Evolutionary conservation across 2,329 filamentous ascomycete genomes (phyloP).

Genomic region (Alternaria rosae): DNA sequence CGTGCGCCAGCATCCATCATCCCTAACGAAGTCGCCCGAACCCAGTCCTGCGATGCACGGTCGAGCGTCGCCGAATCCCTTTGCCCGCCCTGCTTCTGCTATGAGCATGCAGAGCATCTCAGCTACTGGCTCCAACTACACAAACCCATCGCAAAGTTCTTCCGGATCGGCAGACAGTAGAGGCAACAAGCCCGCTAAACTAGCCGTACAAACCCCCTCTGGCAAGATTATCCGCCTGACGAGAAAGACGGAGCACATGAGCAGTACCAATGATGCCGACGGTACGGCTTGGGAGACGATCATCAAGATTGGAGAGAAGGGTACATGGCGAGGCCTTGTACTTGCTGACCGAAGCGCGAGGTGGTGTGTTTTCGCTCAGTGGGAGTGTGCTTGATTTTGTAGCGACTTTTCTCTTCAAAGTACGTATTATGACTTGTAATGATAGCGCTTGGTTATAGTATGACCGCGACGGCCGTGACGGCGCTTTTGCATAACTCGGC

Average conservation of each 20-base stretch:
- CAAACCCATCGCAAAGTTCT: constrained; percentile 64
- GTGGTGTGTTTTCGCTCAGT: constrained; percentile 94
- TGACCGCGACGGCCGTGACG: constrained; percentile 7
- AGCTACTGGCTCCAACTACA: constrained; percentile 60
- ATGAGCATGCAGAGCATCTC: constrained; percentile 68
- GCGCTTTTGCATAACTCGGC: constrained; percentile 15
- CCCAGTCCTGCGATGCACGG: constrained; percentile 50
- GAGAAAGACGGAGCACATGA: constrained; percentile 75
- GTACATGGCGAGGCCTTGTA: constrained; percentile 81
- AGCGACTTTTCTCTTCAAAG: neutral
- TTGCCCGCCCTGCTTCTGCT: constrained; percentile 63
- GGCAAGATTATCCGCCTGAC: constrained; percentile 93
- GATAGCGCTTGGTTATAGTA: constrained; percentile 19
- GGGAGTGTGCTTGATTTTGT: constrained; percentile 57
- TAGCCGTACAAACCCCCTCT: constrained; percentile 91
- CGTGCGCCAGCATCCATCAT: constrained; percentile 88
- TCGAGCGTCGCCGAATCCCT: constrained; percentile 60
- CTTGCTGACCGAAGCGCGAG: constrained; percentile 82
- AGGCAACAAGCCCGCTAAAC: constrained; percentile 82
- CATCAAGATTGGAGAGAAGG: constrained; percentile 85
- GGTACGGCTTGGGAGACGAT: constrained; percentile 87
- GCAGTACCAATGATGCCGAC: constrained; percentile 65
- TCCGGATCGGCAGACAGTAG: constrained; percentile 65
- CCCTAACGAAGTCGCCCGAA: constrained; percentile 50
- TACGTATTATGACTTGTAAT: constrained; percentile 29